Evolutionary conservation across 2,329 filamentous ascomycete species (phyloP), one percentile per base, ranked within the genome.

Genomic region (Trichoderma afroharzianum): DNA sequence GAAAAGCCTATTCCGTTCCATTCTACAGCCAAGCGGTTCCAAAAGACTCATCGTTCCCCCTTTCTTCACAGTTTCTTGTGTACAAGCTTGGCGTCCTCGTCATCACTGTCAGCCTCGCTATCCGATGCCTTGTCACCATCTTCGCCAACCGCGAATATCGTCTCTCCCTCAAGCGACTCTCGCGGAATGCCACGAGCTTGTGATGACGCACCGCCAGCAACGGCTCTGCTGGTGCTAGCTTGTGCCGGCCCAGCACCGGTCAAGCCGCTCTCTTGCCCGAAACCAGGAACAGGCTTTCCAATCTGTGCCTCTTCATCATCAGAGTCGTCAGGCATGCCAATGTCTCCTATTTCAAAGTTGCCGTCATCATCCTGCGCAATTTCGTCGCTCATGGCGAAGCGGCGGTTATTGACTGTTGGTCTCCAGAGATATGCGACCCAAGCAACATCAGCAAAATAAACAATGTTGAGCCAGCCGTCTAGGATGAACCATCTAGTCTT

Each of bases 301-400:
- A 86, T 79, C 7, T 84, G 80, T 14, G 85, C 84, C 78, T 90
- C 87, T 77, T 91, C 88, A 24, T 83, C 79, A 2, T 89, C 87
- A 64, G 86, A 89, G 74, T 90, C 88, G 68, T 90, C 90, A 3
- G 88, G 88, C 64, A 93, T 93, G 66, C 93, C 94, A 73, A 99
- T 92, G 71, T 96, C 96, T 63, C 93, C 93, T 79, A 99, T 97
- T 79, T 98, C 96, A 80, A 99, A 99, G 59, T 86, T 88, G 43
- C 96, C 96, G 79, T 98, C 95, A 76, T 99, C 96, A 77, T 99
- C 96, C 88, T 98, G 96, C 3, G 96, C 95, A 79, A 99, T 92
- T 88, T 99, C 96, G 78, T 99, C 96, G 83, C 93, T 97, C 96
- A 99, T 99, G 74, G 96, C 96, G 78, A 99, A 99, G 71, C 96